These are phyloP conservation scores for Metarhizium sp. DNA, from an alignment of 2,329 filamentous ascomycete genomes.

Conservation along the genomic window DNA sequence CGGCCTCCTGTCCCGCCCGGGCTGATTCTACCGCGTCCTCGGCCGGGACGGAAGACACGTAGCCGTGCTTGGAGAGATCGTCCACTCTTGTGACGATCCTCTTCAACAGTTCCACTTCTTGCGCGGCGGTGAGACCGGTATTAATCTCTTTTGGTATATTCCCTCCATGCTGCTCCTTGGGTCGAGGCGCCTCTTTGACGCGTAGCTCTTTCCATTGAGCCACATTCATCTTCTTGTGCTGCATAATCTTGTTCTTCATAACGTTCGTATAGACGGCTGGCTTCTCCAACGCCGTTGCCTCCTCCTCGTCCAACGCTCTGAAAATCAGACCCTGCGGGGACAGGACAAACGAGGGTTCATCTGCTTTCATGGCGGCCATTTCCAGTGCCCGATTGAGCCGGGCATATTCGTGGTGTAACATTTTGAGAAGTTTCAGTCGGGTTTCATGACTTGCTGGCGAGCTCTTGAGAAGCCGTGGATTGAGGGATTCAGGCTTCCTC, in stretches of 20 bases:
- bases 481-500: conserved; percentile 43
- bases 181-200: conserved; percentile 16
- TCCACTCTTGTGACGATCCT: conserved; percentile 55
- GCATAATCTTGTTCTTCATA: conserved; percentile 71
- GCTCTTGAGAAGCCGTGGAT: conserved; percentile 54
- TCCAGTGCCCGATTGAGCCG: conserved; percentile 56
- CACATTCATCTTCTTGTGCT: conserved; percentile 64
- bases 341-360: conserved; percentile 44
- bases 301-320: conserved; percentile 67
- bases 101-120: conserved; percentile 59
- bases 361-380: conserved; percentile 34
- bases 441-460: conserved; percentile 48
- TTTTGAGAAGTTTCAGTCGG: conserved; percentile 48
- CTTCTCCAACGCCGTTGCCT: conserved; percentile 59
- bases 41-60: conserved; percentile 60
- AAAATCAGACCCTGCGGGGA: conserved; percentile 59
- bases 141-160: conserved; percentile 43
- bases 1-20: conserved; percentile 52
- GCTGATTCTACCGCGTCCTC: conserved; percentile 58
- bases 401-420: conserved; percentile 56
- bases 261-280: conserved; percentile 69
- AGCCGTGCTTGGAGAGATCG: conserved; percentile 59
- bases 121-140: conserved; percentile 56
- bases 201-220: conserved; percentile 63
- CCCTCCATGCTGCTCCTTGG: conserved; percentile 12